phyloP scores from a whole-genome alignment of 2,329 filamentous ascomycete species.

The Botrytis byssoidea region DNA sequence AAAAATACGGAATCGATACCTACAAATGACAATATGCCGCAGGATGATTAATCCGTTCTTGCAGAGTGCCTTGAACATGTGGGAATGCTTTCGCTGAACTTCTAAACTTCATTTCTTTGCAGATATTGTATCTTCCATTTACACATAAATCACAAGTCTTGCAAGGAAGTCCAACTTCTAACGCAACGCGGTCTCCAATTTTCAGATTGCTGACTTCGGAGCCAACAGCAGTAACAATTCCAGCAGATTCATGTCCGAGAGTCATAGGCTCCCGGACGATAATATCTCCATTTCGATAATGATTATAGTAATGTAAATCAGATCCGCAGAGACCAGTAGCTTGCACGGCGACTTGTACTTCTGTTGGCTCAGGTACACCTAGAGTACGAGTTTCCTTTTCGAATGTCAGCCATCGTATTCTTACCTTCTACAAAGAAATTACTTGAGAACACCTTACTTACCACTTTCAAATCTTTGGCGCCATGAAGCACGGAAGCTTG shows the following conservation, averaged over 20 bases:
- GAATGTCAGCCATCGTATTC: neutral
- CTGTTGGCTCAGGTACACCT: slow-evolving; percentile 39
- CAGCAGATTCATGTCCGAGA: slow-evolving; percentile 90
- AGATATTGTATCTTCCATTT: slow-evolving; percentile 92
- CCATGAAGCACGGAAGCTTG: slow-evolving; percentile 39
- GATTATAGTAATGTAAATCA: slow-evolving; percentile 96
- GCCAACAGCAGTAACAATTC: slow-evolving; percentile 76
- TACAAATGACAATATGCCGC: slow-evolving; percentile 92
- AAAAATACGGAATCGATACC: slow-evolving; percentile 13
- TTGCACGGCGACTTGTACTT: slow-evolving; percentile 85
- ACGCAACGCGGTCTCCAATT: slow-evolving; percentile 84
- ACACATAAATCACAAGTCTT: slow-evolving; percentile 83
- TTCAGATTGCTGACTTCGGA: slow-evolving; percentile 74
- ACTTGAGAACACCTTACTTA: slow-evolving; percentile 24
- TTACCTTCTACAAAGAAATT: neutral
- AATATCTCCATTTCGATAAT: slow-evolving; percentile 93
- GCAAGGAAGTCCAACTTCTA: slow-evolving; percentile 94
- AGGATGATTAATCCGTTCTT: slow-evolving; percentile 72
- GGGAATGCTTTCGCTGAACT: slow-evolving; percentile 40
- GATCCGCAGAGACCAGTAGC: slow-evolving; percentile 97
- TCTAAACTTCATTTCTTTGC: slow-evolving; percentile 54
- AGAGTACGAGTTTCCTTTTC: slow-evolving; percentile 38
- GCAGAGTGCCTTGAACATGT: slow-evolving; percentile 40
- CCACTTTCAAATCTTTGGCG: slow-evolving; percentile 38
- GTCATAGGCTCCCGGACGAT: slow-evolving; percentile 85